A percentile compares a stretch with the other conserved stretches of the same genome.
phyloP scores from a whole-genome alignment of 805 yeast species.

The Huiozyma naganishii region DNA sequence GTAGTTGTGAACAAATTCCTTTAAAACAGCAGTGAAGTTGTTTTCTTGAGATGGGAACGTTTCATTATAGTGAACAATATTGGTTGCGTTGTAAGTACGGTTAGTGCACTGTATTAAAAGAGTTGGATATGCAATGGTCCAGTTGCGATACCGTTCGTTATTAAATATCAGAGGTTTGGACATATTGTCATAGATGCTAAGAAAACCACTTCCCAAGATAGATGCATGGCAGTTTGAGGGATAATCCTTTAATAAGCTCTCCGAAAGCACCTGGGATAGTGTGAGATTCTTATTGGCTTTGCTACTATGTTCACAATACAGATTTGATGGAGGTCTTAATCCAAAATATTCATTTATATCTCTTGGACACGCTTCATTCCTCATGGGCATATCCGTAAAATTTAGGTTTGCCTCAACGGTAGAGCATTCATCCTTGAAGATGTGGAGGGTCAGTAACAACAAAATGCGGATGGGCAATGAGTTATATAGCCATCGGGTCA shows the following conservation, averaged over 20 bases:
- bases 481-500: no score
- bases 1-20: neutral
- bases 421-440: no score
- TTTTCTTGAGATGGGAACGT: neutral
- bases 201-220: slow-evolving; percentile 11
- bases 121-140: slow-evolving; percentile 13
- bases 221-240: slow-evolving; percentile 9
- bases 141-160: slow-evolving; percentile 2
- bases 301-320: neutral
- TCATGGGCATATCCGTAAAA: no score
- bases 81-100: neutral
- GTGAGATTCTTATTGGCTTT: neutral
- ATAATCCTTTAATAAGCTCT: slow-evolving; percentile 5
- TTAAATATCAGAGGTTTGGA: neutral
- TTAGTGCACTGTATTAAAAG: slow-evolving; percentile 11
- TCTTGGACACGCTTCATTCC: no score
- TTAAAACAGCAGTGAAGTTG: slow-evolving; percentile 1
- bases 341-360: no score
- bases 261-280: slow-evolving; percentile 7
- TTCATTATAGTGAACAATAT: neutral
- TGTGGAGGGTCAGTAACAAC: no score
- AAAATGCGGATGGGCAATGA: no score
- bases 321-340: no score
- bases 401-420: no score
- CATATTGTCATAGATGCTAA: slow-evolving; percentile 4